Conservation (phyloP, 768 basidiomycete species). For the Hygrocybe coccinea region DNA sequence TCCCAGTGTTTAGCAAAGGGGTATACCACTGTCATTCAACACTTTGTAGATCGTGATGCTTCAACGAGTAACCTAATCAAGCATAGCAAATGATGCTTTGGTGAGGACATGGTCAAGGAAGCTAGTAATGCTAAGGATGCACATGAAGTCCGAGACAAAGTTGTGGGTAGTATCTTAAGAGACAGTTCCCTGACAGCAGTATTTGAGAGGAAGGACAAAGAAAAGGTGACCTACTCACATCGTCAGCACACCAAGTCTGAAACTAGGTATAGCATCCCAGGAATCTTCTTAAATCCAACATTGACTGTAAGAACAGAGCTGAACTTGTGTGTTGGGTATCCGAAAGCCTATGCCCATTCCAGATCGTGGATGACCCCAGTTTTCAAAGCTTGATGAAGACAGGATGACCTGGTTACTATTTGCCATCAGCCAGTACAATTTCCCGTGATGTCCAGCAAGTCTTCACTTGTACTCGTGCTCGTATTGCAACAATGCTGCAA, state of each 20-base stretch:
- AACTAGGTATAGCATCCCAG: conserved; percentile 14
- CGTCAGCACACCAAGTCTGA: conserved; percentile 22
- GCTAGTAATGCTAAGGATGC: conserved; percentile 4
- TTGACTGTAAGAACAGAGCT: conserved; percentile 13
- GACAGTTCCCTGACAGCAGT: conserved; percentile 22
- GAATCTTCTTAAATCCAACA: neutral
- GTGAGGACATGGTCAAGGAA: conserved; percentile 17
- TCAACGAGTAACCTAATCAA: conserved; percentile 28
- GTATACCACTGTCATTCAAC: conserved; percentile 18
- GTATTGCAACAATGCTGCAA: conserved; percentile 28
- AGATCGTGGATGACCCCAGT: conserved; percentile 29
- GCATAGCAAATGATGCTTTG: conserved; percentile 34
- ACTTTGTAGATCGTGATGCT: conserved; percentile 18
- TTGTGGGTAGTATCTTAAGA: conserved; percentile 6
- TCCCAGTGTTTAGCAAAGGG: conserved; percentile 23
- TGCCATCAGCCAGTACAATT: conserved; percentile 33
- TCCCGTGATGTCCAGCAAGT: conserved; percentile 28
- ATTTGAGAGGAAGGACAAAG: conserved; percentile 29
- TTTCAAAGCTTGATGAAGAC: conserved; percentile 39
- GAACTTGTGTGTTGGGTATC: conserved; percentile 34
- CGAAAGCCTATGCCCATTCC: conserved; percentile 30
- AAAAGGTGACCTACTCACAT: conserved; percentile 27
- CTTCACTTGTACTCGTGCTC: conserved; percentile 17
- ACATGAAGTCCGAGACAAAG: conserved; percentile 2
- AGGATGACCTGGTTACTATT: conserved; percentile 29